These are phyloP conservation scores for Knufia fluminis DNA, from an alignment of 2,329 filamentous ascomycete species.

Conservation along the genomic window DNA sequence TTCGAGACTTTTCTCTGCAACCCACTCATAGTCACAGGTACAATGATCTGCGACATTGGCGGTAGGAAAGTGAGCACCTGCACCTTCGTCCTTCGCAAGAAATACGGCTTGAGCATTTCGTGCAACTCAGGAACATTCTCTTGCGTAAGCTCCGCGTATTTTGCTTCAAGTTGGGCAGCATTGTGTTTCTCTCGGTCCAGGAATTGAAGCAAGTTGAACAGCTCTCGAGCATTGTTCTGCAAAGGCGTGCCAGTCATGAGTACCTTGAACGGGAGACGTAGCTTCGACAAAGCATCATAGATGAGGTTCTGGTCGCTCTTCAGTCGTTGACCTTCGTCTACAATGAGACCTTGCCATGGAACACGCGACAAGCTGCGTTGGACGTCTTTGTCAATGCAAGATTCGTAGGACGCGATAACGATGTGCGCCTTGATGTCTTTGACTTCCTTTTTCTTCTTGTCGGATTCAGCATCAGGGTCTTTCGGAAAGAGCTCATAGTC, in stretches of 20 bases:
- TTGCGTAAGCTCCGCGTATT: conserved; percentile 69
- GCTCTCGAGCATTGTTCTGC: conserved; percentile 73
- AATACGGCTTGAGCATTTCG: conserved; percentile 65
- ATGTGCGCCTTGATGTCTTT: conserved; percentile 75
- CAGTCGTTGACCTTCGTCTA: conserved; percentile 89
- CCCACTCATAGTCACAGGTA: conserved; percentile 90
- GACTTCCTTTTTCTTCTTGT: conserved; percentile 15
- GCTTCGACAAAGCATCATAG: conserved; percentile 62
- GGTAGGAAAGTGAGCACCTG: conserved; percentile 87
- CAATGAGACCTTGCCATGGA: conserved; percentile 77
- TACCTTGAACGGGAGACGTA: conserved; percentile 74
- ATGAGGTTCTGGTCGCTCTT: conserved; percentile 86
- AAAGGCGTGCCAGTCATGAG: conserved; percentile 82
- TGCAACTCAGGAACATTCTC: conserved; percentile 77
- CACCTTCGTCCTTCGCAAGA: conserved; percentile 72
- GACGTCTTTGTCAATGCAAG: conserved; percentile 64
- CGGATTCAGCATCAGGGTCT: conserved; percentile 30
- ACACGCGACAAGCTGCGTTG: conserved; percentile 58
- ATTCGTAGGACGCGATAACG: conserved; percentile 91
- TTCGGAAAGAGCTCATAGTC: conserved; percentile 75
- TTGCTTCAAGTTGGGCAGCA: conserved; percentile 62
- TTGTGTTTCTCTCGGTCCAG: conserved; percentile 59
- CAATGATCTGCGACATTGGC: conserved; percentile 86
- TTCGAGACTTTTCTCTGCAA: conserved; percentile 92
- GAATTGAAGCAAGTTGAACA: conserved; percentile 96